Percentiles rank a stretch among this genome's conserved stretches.
phyloP scores from a whole-genome alignment of 352 stramenopile species.

The Phytophthora hybrid region DNA sequence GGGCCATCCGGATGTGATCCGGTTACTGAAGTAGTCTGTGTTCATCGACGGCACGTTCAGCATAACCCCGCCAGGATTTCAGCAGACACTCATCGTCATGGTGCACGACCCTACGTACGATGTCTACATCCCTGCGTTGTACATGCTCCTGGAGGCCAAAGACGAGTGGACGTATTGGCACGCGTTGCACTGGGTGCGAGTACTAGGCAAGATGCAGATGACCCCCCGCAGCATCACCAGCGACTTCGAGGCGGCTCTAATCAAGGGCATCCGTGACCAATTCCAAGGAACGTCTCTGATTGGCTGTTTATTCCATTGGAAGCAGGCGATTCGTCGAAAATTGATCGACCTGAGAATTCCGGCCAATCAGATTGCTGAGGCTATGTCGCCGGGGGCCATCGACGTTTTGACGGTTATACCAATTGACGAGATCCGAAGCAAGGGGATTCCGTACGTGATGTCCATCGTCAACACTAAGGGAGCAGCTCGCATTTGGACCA shows the following conservation, averaged over 20 bases:
- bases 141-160: neutral
- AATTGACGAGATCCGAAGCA: conserved; percentile 4
- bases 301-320: conserved; percentile 17
- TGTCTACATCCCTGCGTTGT: conserved; percentile 6
- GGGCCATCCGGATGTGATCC: conserved; percentile 8
- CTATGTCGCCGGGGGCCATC: conserved; percentile 3
- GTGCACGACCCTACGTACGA: conserved; percentile 6
- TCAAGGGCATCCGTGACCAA: too few relatives aligned
- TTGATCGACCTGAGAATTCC: conserved; percentile 1
- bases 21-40: conserved; percentile 6
- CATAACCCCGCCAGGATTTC: neutral
- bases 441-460: conserved; percentile 17
- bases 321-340: conserved; percentile 10
- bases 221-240: too few relatives aligned
- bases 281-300: too few relatives aligned
- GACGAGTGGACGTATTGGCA: too few relatives aligned
- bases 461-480: conserved; percentile 1
- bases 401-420: conserved; percentile 18
- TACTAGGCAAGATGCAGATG: too few relatives aligned
- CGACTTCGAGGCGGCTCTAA: too few relatives aligned
- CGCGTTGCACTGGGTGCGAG: too few relatives aligned
- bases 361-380: conserved; percentile 10
- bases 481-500: neutral
- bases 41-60: conserved; percentile 5
- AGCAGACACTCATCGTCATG: conserved; percentile 2